Base-by-base conservation (phyloP, 192 early-diverging fungal species). In the Coemansia nantahalensis region DNA sequence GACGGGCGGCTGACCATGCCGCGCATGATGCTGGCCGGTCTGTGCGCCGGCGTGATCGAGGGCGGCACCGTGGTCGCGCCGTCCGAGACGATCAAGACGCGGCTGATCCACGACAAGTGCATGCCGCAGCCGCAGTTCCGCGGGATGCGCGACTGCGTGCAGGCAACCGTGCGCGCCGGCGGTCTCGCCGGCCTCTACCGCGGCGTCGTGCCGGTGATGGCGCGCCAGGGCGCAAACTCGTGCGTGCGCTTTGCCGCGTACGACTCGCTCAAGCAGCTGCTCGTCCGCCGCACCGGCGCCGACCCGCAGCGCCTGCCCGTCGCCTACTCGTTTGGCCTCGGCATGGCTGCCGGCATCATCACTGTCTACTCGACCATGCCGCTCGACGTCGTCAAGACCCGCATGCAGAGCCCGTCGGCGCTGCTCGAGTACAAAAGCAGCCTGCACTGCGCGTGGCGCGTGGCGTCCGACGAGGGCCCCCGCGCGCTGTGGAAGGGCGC, bases 321-420 rank as follows among this genome's bases (percentile, higher is more conserved):
- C 35, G 40, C 59, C 2, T 74, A 83, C 39, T 81, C 85, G 16
- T 88, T 89, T 70, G 74, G 54, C 9, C 84, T 87, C 43, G 95
- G 95, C 21, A 86, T 88, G 44, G 68, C 85, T 45, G 93, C 93
- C 0, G 96, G 93, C 12, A 88, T 85, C 44, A 82, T 98, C 18
- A 99, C 93, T 1, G 94, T 96, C 0, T 99, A 95, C 58, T 76
- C 88, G 0, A 99, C 96, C 2, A 96, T 97, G 94, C 94, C 94
- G 11, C 62, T 98, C 16, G 95, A 98, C 71, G 92, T 94, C n/a
- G 80, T 95, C 50, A 98, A 98, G 72, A 99, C 96, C 11, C 85
- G 88, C 49, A 92, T 96, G 91, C 96, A 99, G 66, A 83, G 82
- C n/a, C 65, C 87, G 10, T 77, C 88, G 30, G 92, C 88, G 3